A percentile compares a stretch with the other conserved stretches of the same genome.
Evolutionary conservation across 2,329 filamentous ascomycete species (phyloP).

Genomic region (Hymenoscyphus linearis): DNA sequence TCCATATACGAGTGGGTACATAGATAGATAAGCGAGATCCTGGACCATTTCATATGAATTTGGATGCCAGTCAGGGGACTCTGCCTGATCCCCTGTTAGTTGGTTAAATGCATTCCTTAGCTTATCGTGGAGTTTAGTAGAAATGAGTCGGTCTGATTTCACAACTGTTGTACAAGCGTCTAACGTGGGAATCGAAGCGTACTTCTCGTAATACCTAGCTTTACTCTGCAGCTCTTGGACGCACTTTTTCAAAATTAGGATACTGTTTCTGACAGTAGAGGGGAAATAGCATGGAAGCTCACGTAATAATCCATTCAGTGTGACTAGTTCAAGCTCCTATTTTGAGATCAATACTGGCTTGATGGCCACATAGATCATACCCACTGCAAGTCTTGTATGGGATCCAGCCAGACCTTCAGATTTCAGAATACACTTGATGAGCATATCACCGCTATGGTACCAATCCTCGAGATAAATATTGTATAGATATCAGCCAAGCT

Average conservation of each 20-base stretch:
- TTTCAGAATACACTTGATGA: too few species aligned
- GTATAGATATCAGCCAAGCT: too few species aligned
- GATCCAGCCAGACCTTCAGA: too few species aligned
- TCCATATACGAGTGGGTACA: conserved; percentile 56
- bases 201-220: conserved; percentile 2
- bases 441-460: too few species aligned
- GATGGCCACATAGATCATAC: too few species aligned
- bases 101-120: conserved; percentile 14
- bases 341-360: too few species aligned
- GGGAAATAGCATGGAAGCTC: too few species aligned
- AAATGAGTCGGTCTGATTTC: conserved; percentile 4
- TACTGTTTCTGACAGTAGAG: too few species aligned
- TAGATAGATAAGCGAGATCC: conserved; percentile 58
- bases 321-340: too few species aligned
- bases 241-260: not conserved
- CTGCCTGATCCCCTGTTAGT: conserved; percentile 47
- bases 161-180: conserved; percentile 4
- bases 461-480: too few species aligned
- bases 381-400: too few species aligned
- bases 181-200: not conserved
- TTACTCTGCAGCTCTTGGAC: conserved; percentile 2
- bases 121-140: not conserved
- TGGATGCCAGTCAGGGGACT: conserved; percentile 56
- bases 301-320: too few species aligned
- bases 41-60: conserved; percentile 51